phyloP scores from a whole-genome alignment of 106 monocot species.

The Apostasia ramifera region DNA sequence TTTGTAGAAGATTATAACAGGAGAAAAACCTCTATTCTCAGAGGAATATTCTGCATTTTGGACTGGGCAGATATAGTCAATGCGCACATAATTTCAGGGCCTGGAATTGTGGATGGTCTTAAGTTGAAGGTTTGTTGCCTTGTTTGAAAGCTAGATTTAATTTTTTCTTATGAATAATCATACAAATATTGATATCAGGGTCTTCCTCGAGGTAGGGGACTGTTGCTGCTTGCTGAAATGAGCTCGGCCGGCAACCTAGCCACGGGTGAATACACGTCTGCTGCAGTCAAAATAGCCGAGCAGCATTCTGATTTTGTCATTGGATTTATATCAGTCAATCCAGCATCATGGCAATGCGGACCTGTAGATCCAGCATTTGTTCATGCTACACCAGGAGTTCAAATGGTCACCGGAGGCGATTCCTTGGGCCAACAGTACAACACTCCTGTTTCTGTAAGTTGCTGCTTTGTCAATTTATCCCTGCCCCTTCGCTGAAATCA shows the following conservation, averaged over 20 bases:
- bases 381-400: slow-evolving; percentile 97
- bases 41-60: slow-evolving; percentile 89
- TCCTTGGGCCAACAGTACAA: slow-evolving; percentile 95
- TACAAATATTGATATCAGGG: slow-evolving; percentile 35
- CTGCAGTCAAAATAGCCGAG: slow-evolving; percentile 93
- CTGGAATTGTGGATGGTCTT: slow-evolving; percentile 96
- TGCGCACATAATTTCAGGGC: slow-evolving; percentile 93
- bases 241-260: slow-evolving; percentile 94
- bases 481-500: neutral
- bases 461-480: neutral
- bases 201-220: slow-evolving; percentile 60
- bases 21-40: slow-evolving; percentile 18
- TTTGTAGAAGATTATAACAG: neutral
- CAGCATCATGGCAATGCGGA: slow-evolving; percentile 71
- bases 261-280: slow-evolving; percentile 84
- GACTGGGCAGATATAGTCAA: slow-evolving; percentile 99
- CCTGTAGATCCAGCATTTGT: slow-evolving; percentile 65
- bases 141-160: neutral
- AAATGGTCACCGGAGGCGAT: slow-evolving; percentile 91
- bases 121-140: slow-evolving; percentile 66
- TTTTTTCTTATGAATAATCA: neutral
- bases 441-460: slow-evolving; percentile 92
- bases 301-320: slow-evolving; percentile 97
- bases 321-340: slow-evolving; percentile 97
- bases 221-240: slow-evolving; percentile 95